Conservation (phyloP, 176 grass and related monocot species). For the Triticum turgidum region DNA sequence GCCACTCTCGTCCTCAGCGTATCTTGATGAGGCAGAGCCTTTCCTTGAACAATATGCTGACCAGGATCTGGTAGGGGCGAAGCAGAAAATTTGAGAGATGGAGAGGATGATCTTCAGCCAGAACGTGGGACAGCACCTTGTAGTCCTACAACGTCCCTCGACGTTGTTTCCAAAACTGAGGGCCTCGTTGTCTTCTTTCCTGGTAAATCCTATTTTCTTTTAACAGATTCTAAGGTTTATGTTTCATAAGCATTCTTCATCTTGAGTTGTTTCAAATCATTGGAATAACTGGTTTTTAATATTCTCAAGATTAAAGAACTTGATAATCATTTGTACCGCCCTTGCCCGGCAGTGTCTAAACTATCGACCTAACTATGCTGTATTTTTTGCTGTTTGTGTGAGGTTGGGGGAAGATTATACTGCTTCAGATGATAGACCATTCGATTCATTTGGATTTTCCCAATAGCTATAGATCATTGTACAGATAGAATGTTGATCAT, state of each 20-base stretch:
- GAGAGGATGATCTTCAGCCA: neutral
- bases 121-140: neutral
- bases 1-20: constrained; percentile 63
- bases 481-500: neutral
- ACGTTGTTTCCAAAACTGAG: neutral
- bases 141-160: neutral
- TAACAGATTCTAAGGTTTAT: neutral
- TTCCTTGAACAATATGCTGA: constrained; percentile 92
- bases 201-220: neutral
- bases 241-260: constrained; percentile 1
- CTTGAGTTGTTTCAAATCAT: neutral
- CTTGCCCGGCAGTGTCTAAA: neutral
- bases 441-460: neutral
- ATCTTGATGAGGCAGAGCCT: constrained; percentile 88
- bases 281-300: neutral
- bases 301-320: neutral
- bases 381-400: neutral
- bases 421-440: neutral
- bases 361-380: neutral
- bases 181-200: constrained; percentile 4
- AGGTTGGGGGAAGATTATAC: neutral
- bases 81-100: neutral
- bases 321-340: neutral
- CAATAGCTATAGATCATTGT: neutral
- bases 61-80: neutral